These are phyloP conservation scores for Cutaneotrichosporon mucoides DNA, from an alignment of 1,284 basidiomycete species.

Conservation along the genomic window DNA sequence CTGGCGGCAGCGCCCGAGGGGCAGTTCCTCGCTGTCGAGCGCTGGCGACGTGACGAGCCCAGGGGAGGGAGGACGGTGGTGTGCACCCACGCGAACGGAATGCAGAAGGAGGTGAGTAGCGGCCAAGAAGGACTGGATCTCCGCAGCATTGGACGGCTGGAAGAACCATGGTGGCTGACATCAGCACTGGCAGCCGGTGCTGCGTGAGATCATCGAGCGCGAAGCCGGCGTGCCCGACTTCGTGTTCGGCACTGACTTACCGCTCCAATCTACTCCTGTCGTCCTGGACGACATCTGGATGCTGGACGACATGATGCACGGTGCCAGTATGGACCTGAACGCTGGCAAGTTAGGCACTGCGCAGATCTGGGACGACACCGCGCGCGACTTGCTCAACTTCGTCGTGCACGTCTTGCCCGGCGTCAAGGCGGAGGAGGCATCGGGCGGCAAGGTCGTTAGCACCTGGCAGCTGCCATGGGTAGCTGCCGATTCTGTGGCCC, in stretches of 20 bases:
- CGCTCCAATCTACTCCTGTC: neutral
- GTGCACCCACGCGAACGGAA: conserved; percentile 17
- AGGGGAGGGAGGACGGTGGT: conserved; percentile 11
- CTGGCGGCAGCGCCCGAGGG: conserved; percentile 5
- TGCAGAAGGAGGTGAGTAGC: conserved; percentile 25
- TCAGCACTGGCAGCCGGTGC: conserved; percentile 59
- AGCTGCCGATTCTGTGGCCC: conserved; percentile 1
- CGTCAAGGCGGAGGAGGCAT: neutral
- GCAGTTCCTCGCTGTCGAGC: conserved; percentile 15
- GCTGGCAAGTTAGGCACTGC: conserved; percentile 51
- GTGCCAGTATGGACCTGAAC: conserved; percentile 68
- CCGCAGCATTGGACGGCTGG: too few species aligned
- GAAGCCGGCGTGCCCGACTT: neutral
- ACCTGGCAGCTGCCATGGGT: conserved; percentile 12
- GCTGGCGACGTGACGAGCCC: conserved; percentile 11
- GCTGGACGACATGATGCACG: conserved; percentile 72
- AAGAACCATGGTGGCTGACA: neutral
- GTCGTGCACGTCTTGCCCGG: conserved; percentile 51
- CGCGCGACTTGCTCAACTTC: conserved; percentile 46
- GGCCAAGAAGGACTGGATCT: neutral
- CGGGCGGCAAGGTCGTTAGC: too few species aligned
- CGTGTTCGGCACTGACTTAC: conserved; percentile 9
- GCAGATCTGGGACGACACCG: conserved; percentile 41
- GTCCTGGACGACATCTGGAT: conserved; percentile 70
- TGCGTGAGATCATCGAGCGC: conserved; percentile 51